Base-by-base conservation (phyloP, 768 basidiomycete species). In the Mycena alexandri region DNA sequence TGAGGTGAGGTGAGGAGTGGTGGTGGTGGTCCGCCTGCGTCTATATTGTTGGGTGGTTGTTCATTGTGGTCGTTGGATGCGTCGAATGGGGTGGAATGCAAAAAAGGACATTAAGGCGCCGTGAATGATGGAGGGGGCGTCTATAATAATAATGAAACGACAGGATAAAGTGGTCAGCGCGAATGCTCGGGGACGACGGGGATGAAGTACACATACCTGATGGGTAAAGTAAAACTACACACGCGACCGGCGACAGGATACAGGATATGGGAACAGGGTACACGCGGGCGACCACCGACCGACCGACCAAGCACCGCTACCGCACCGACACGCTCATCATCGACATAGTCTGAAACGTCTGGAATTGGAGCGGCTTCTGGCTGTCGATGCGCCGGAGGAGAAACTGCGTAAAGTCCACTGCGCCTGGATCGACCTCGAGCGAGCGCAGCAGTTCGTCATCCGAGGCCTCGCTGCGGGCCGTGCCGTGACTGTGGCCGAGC, bases 341-440 rank as follows among this genome's bases (percentile, higher is more conserved):
- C 22, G 75, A 65, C 61, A 38, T 14, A 38, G 11, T 9, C 38
- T 72, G 76, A 60, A 75, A 67, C 58, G 72, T 61, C 66, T 71
- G 73, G 61, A 76, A 73, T 43, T 73, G 78, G 54, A 78, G 70
- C 64, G 77, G 72, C 52, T 77, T 78, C 68, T 77, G 77, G 63
- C 75, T 79, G 61, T 84, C 82, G 43, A 84, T 82, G 46, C 82
- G 80, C 41, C 76, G 79, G 52, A 82, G 73, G 22, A 85, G 74
- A 65, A 83, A 79, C 57, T 79, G 77, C 63, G 82, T 78, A 63
- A 84, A 84, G 50, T 81, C 81, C 33, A 80, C 75, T 7, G 74
- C 75, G 51, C 74, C 73, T 13, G 77, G 70, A 64, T 82, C 80
- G 12, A 73, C 61, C 34, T 80, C 80, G 2, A 79, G 74, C 44